Conservation (phyloP, 164 flowering plant genomes). For the Nelumbo lutea region DNA sequence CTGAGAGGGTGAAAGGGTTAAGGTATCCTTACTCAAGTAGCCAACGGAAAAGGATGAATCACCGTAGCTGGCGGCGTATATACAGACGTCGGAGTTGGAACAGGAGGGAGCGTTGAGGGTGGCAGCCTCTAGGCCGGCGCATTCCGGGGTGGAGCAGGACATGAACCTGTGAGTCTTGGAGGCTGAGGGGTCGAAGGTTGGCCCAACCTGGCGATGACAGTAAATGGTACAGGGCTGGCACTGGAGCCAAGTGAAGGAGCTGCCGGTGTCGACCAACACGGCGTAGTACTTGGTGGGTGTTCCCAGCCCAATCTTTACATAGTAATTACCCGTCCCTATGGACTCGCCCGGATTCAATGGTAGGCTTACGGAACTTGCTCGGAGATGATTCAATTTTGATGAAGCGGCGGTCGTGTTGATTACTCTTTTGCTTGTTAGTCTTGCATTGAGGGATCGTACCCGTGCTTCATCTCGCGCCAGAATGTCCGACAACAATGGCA, state of each 20-base stretch:
- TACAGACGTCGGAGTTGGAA: conserved; percentile 14
- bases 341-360: conserved; percentile 28
- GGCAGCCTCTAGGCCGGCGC: conserved; percentile 28
- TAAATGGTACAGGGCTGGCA: conserved; percentile 38
- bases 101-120: conserved; percentile 38
- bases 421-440: conserved; percentile 1
- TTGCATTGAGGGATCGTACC: conserved; percentile 10
- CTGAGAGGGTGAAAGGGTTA: conserved; percentile 22
- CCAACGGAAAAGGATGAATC: conserved; percentile 43
- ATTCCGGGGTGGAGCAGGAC: conserved; percentile 26
- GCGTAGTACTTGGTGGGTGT: conserved; percentile 26
- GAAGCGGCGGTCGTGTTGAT: neutral
- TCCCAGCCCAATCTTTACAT: conserved; percentile 39
- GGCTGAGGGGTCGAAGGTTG: conserved; percentile 26
- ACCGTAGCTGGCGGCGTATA: conserved; percentile 41
- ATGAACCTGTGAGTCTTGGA: conserved; percentile 29
- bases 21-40: conserved; percentile 28
- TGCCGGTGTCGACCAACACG: conserved; percentile 50
- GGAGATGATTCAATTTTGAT: neutral
- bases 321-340: conserved; percentile 39
- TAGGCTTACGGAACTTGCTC: conserved; percentile 16
- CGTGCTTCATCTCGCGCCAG: conserved; percentile 19
- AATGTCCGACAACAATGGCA: neutral
- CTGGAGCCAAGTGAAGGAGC: conserved; percentile 49
- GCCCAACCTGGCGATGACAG: conserved; percentile 38